These are phyloP conservation scores for Ganoderma resinaceum DNA, from an alignment of 1,284 basidiomycete genomes.

Conservation along the genomic window DNA sequence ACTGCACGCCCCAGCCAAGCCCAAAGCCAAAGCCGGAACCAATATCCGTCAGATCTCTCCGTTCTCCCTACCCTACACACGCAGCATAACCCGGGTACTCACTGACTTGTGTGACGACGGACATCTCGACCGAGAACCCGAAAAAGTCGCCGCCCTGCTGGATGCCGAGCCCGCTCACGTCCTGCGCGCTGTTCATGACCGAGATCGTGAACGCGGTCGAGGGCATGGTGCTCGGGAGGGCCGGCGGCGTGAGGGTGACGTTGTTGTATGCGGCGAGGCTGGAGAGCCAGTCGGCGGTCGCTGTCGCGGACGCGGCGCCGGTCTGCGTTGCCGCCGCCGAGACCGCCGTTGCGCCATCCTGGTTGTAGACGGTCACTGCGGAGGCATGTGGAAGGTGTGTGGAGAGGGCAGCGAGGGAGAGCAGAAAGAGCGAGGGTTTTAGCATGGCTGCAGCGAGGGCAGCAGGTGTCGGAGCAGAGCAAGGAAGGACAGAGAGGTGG, in stretches of 20 bases:
- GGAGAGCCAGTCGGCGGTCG: slow-evolving; percentile 24
- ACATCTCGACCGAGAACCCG: slow-evolving; percentile 79
- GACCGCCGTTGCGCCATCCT: slow-evolving; percentile 28
- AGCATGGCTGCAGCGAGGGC: slow-evolving; percentile 15
- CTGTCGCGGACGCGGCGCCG: slow-evolving; percentile 14
- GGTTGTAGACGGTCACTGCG: slow-evolving; percentile 34
- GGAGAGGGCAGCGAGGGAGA: slow-evolving; percentile 22
- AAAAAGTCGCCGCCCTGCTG: slow-evolving; percentile 66
- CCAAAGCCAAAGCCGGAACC: slow-evolving; percentile 11
- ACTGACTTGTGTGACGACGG: slow-evolving; percentile 70
- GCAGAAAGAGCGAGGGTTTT: slow-evolving; percentile 27
- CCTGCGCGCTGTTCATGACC: slow-evolving; percentile 30
- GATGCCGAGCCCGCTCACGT: slow-evolving; percentile 53
- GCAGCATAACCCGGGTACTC: slow-evolving; percentile 41
- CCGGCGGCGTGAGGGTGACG: slow-evolving; percentile 31
- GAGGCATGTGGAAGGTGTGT: slow-evolving; percentile 8
- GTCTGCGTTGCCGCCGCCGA: slow-evolving; percentile 18
- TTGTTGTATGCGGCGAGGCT: slow-evolving; percentile 34
- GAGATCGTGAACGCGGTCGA: slow-evolving; percentile 36
- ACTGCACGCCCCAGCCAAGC: slow-evolving; percentile 50
- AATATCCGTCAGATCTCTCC: slow-evolving; percentile 6
- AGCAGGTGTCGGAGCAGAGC: not conserved
- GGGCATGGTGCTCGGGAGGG: slow-evolving; percentile 26
- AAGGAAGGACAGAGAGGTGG: slow-evolving; percentile 13
- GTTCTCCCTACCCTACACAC: not conserved